These are phyloP conservation scores for Micractinium conductrix DNA, from an alignment of 139 green algal species.

Conservation along the genomic window DNA sequence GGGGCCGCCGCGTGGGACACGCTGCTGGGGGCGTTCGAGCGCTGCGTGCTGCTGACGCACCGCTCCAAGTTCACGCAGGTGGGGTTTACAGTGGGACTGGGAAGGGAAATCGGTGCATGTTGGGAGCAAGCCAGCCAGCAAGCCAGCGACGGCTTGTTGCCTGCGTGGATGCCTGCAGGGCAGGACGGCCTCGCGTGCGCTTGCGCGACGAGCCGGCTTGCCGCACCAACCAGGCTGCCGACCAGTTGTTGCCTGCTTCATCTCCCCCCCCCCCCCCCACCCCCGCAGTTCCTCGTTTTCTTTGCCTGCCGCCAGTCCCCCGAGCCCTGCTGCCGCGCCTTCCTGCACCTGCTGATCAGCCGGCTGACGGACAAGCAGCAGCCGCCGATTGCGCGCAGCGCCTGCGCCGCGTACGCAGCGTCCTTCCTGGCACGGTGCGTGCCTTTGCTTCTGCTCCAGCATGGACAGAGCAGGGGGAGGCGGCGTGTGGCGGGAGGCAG, in stretches of 20 bases:
- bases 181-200: too few species aligned
- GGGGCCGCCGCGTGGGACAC: conserved; percentile 63
- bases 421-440: conserved; percentile 78
- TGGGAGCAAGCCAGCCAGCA: too few species aligned
- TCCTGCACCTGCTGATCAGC: conserved; percentile 65
- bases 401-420: conserved; percentile 84
- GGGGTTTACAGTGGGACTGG: too few species aligned
- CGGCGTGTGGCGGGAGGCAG: too few species aligned
- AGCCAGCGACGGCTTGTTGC: too few species aligned
- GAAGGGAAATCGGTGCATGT: too few species aligned
- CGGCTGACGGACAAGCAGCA: conserved; percentile 61
- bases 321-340: conserved; percentile 49
- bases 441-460: too few species aligned
- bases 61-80: conserved; percentile 95
- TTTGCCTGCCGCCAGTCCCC: conserved; percentile 56
- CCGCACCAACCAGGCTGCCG: neutral
- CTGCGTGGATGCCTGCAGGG: too few species aligned
- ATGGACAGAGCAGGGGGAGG: too few species aligned
- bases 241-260: neutral
- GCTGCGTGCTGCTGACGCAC: conserved; percentile 80
- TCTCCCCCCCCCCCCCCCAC: too few species aligned
- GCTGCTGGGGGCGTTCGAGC: conserved; percentile 77
- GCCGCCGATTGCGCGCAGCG: conserved; percentile 69
- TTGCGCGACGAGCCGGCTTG: too few species aligned
- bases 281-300: conserved; percentile 76